These are phyloP conservation scores for Gracilaria domingensis DNA, from an alignment of 23 red algal genomes.

Conservation along the genomic window DNA sequence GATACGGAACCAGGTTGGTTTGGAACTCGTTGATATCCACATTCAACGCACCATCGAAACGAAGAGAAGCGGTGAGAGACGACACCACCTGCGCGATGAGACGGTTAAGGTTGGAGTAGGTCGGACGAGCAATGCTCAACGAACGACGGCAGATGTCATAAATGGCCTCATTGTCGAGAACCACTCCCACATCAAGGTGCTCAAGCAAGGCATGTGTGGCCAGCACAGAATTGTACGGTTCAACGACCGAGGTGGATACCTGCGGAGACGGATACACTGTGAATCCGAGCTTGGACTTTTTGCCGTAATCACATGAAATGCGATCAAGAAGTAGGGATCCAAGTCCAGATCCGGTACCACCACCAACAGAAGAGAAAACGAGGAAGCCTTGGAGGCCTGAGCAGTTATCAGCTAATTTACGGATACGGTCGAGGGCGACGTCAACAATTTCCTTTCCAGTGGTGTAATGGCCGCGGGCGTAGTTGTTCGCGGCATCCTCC, in stretches of 20 bases:
- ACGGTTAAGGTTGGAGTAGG: conserved; percentile 98
- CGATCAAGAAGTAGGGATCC: conserved; percentile 97
- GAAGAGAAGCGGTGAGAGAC: conserved; percentile 96
- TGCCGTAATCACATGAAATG: conserved; percentile 97
- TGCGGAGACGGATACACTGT: conserved; percentile 99
- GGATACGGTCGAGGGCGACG: conserved; percentile 91
- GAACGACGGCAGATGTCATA: conserved; percentile 97
- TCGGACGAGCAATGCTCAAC: conserved; percentile 90
- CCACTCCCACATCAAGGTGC: conserved; percentile 99
- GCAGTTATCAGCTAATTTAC: conserved; percentile 97
- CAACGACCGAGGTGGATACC: conserved; percentile 97
- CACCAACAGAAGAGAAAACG: conserved; percentile 97
- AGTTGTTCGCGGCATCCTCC: conserved; percentile 99
- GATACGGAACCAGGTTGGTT: conserved; percentile 99
- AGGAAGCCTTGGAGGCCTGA: conserved; percentile 94
- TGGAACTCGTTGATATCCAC: conserved; percentile 99
- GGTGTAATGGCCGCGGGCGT: conserved; percentile 99
- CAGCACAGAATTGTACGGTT: conserved; percentile 99
- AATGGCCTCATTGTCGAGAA: conserved; percentile 99
- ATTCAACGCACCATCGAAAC: conserved; percentile 98
- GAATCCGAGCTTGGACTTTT: conserved; percentile 99
- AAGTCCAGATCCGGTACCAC: conserved; percentile 98
- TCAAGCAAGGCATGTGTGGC: conserved; percentile 97
- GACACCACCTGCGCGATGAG: conserved; percentile 99
- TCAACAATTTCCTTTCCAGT: conserved; percentile 99